Conservation (phyloP, 345 rosid genomes). For the Cardamine occulta region DNA sequence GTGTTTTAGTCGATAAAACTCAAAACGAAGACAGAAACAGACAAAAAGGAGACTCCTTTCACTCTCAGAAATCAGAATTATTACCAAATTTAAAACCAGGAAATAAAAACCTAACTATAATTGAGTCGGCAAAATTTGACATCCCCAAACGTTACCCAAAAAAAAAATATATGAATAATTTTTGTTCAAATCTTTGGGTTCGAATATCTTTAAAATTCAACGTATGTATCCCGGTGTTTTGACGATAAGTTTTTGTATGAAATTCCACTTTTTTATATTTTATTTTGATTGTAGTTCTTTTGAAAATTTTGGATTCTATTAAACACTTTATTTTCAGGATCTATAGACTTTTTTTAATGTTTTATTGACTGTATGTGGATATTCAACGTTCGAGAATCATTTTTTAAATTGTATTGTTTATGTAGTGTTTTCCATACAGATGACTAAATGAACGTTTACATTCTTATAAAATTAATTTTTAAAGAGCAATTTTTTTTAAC, state of each 20-base stretch:
- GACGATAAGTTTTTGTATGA: slow-evolving; percentile 5
- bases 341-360: no score
- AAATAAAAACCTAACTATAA: slow-evolving; percentile 30
- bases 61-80: slow-evolving; percentile 36
- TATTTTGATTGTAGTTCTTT: not conserved
- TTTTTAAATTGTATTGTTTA: not conserved
- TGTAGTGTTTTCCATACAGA: no score
- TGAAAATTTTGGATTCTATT: not conserved
- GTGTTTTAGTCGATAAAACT: slow-evolving; percentile 24
- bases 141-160: not conserved
- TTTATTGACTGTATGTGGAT: not conserved
- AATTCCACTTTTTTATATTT: not conserved
- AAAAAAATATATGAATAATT: not conserved
- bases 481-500: not conserved
- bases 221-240: not conserved
- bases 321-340: not conserved
- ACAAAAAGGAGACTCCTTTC: slow-evolving; percentile 47
- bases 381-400: not conserved
- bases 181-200: slow-evolving; percentile 3
- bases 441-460: not conserved
- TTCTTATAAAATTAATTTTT: not conserved
- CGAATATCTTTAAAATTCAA: slow-evolving; percentile 11
- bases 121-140: slow-evolving; percentile 39
- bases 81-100: slow-evolving; percentile 22
- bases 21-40: slow-evolving; percentile 36